A percentile compares a stretch with the other conserved stretches of the same genome.
phyloP scores from a whole-genome alignment of 768 basidiomycete species.

The Serendipita sp. region DNA sequence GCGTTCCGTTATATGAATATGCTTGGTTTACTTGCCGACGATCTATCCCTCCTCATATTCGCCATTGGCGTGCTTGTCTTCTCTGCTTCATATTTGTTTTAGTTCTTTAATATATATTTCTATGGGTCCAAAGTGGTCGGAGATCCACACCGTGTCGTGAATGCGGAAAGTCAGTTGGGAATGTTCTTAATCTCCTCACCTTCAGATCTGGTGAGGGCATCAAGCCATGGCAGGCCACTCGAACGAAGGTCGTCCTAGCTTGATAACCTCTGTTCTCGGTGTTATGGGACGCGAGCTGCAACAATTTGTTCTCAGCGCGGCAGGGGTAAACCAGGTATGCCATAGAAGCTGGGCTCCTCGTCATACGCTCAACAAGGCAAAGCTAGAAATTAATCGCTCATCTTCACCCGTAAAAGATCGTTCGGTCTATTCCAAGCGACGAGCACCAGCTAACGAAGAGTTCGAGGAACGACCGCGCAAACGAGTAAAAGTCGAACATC shows the following conservation, averaged over 20 bases:
- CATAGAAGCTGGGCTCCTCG: neutral
- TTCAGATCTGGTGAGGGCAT: neutral
- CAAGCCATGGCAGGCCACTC: neutral
- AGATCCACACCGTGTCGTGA: neutral
- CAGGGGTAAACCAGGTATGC: neutral
- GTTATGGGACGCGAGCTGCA: constrained; percentile 3
- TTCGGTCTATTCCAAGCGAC: too few relatives aligned
- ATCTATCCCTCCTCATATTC: constrained; percentile 53
- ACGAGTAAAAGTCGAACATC: neutral
- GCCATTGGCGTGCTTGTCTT: constrained; percentile 51
- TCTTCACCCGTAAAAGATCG: too few relatives aligned
- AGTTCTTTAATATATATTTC: neutral
- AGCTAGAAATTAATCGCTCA: too few relatives aligned
- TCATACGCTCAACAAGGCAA: too few relatives aligned
- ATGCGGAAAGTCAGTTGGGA: neutral
- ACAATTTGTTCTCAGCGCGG: constrained; percentile 3
- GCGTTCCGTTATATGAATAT: constrained; percentile 53
- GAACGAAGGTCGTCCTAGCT: neutral
- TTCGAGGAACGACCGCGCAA: neutral
- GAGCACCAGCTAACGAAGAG: neutral
- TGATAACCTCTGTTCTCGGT: neutral
- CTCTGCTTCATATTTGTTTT: constrained; percentile 27
- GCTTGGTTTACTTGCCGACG: constrained; percentile 51
- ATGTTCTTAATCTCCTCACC: neutral
- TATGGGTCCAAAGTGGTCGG: neutral